Percentiles rank a stretch among this genome's conserved stretches.
These are phyloP conservation scores for Choiromyces venosus DNA, from an alignment of 495 filamentous ascomycete genomes.

Conservation along the genomic window DNA sequence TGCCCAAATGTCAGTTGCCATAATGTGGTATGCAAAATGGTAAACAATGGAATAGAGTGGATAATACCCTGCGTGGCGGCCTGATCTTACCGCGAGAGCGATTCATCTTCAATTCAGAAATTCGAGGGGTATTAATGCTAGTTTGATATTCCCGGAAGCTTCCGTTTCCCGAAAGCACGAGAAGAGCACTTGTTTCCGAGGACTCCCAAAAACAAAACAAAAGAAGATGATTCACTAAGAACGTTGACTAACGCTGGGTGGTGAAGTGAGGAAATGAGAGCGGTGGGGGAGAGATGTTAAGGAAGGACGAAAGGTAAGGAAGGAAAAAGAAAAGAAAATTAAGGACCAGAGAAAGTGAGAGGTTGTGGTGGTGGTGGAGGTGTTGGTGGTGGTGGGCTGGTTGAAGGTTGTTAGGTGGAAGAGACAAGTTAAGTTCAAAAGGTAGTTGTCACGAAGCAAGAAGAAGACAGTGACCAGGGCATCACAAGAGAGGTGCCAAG, in stretches of 20 bases:
- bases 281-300: neutral
- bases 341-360: neutral
- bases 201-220: neutral
- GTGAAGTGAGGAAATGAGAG: neutral
- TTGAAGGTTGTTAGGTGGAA: neutral
- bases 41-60: neutral
- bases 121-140: neutral
- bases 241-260: neutral
- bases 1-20: neutral
- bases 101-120: slow-evolving; percentile 17
- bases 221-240: neutral
- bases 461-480: neutral
- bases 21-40: slow-evolving; percentile 5
- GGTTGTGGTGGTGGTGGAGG: neutral
- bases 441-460: neutral
- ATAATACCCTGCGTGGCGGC: slow-evolving; percentile 64
- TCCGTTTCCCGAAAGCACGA: neutral
- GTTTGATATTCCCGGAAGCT: neutral
- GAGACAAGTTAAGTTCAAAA: neutral
- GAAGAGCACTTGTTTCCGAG: neutral
- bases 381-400: slow-evolving; percentile 1
- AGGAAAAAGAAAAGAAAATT: neutral
- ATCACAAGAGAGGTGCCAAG: neutral
- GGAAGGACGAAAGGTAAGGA: neutral
- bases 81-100: slow-evolving; percentile 57